These are phyloP conservation scores for Globisporangium emineosum DNA, from an alignment of 352 stramenopile genomes.

Conservation along the genomic window DNA sequence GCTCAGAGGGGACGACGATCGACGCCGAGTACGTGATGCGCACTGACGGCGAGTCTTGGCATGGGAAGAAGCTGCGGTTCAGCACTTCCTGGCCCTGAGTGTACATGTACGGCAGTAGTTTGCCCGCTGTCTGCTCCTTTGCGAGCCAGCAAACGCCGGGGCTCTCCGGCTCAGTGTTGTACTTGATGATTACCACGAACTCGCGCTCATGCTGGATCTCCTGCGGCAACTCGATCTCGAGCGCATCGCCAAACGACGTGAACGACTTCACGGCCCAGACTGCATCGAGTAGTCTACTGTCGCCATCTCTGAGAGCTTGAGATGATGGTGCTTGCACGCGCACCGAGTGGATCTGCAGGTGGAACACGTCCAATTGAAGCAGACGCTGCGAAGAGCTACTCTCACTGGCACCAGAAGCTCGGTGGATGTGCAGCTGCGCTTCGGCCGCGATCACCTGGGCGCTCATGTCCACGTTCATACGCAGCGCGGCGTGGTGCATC, in stretches of 20 bases:
- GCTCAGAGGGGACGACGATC: conserved; percentile 89
- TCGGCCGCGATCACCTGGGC: conserved; percentile 24
- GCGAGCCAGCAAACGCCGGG: conserved; percentile 79
- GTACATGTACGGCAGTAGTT: conserved; percentile 77
- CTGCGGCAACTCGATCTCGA: conserved; percentile 43
- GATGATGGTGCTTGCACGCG: not conserved
- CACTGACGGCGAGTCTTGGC: conserved; percentile 92
- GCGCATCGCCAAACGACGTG: conserved; percentile 54
- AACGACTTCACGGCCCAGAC: conserved; percentile 56
- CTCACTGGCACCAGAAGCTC: conserved; percentile 11
- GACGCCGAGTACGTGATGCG: conserved; percentile 95
- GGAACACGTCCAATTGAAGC: conserved; percentile 61
- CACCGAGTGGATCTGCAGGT: conserved; percentile 50
- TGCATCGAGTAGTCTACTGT: not conserved
- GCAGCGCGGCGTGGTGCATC: conserved; percentile 50
- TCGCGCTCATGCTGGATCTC: conserved; percentile 18
- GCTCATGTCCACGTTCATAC: conserved; percentile 46
- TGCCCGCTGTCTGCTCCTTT: conserved; percentile 82
- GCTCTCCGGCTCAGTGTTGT: conserved; percentile 61
- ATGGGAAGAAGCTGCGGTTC: conserved; percentile 83
- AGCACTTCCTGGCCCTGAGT: conserved; percentile 86
- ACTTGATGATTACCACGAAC: conserved; percentile 48
- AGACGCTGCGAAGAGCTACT: conserved; percentile 17
- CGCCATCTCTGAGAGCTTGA: conserved; percentile 10
- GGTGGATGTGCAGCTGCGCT: conserved; percentile 36